These are phyloP conservation scores for Pseudogymnoascus pannorum DNA, from an alignment of 2,329 filamentous ascomycete genomes.

Conservation along the genomic window DNA sequence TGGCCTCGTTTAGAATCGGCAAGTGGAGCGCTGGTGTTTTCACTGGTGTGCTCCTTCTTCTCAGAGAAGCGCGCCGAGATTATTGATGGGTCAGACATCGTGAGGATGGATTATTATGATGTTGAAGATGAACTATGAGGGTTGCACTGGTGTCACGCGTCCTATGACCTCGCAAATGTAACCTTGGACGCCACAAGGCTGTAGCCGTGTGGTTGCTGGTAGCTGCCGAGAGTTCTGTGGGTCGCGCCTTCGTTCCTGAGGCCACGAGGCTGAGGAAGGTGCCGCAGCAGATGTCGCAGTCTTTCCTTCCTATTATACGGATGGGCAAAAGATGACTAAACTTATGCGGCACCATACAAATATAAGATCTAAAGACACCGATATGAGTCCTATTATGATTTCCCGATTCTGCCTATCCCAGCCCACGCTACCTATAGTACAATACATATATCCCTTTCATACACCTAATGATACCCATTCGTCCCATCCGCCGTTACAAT, in stretches of 20 bases:
- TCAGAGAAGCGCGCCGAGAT: background rate
- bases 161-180: background rate
- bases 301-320: background rate
- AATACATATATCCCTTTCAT: background rate
- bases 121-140: background rate
- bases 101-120: background rate
- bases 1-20: slow-evolving; percentile 5
- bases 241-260: background rate
- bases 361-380: background rate
- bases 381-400: background rate
- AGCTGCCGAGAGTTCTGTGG: background rate
- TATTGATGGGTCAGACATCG: background rate
- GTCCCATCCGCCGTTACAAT: slow-evolving; percentile 1
- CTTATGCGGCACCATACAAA: background rate
- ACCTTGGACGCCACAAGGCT: slow-evolving; percentile 6
- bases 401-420: background rate
- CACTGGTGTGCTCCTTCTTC: background rate
- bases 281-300: background rate
- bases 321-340: background rate
- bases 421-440: background rate
- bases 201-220: background rate
- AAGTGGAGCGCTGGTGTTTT: slow-evolving; percentile 3
- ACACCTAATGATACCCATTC: slow-evolving; percentile 8
- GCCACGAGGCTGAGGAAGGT: background rate
- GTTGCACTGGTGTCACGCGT: background rate